These are phyloP conservation scores for Plasmodium gonderi DNA, from an alignment of 169 alveolate genomes.

Conservation along the genomic window DNA sequence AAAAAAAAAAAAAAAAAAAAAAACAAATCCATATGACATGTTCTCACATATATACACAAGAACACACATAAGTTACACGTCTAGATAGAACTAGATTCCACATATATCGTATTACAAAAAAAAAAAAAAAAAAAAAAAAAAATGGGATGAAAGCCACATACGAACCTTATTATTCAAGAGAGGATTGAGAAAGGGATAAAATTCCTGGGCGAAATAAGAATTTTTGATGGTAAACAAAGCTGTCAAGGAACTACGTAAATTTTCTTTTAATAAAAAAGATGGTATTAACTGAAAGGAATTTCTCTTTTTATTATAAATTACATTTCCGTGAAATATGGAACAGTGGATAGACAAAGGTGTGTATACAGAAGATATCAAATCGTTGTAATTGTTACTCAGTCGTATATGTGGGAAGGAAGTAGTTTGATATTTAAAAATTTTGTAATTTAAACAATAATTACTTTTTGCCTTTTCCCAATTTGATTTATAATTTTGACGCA, in stretches of 20 bases:
- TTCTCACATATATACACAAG: too few species aligned
- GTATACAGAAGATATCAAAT: slow-evolving; percentile 25
- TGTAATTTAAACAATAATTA: slow-evolving; percentile 70
- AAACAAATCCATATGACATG: not conserved
- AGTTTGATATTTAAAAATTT: slow-evolving; percentile 70
- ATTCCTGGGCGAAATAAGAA: slow-evolving; percentile 69
- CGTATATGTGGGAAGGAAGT: slow-evolving; percentile 71
- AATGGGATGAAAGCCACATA: not conserved
- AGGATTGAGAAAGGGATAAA: slow-evolving; percentile 67
- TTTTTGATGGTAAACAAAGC: slow-evolving; percentile 55
- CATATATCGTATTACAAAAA: not conserved
- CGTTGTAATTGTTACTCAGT: slow-evolving; percentile 47
- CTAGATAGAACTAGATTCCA: too few species aligned
- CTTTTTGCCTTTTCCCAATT: slow-evolving; percentile 23
- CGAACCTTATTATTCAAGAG: slow-evolving; percentile 63
- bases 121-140: too few species aligned
- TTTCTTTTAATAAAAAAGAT: slow-evolving; percentile 41
- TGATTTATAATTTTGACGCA: slow-evolving; percentile 30
- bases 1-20: not conserved
- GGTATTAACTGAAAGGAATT: slow-evolving; percentile 62
- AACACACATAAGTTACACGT: too few species aligned
- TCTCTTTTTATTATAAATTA: slow-evolving; percentile 50
- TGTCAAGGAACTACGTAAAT: slow-evolving; percentile 58
- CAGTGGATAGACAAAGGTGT: slow-evolving; percentile 62
- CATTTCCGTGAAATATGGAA: slow-evolving; percentile 69